A percentile compares a stretch with the other conserved stretches of the same genome.
Conservation (phyloP, 106 monocot species). For the Acorus gramineus region DNA sequence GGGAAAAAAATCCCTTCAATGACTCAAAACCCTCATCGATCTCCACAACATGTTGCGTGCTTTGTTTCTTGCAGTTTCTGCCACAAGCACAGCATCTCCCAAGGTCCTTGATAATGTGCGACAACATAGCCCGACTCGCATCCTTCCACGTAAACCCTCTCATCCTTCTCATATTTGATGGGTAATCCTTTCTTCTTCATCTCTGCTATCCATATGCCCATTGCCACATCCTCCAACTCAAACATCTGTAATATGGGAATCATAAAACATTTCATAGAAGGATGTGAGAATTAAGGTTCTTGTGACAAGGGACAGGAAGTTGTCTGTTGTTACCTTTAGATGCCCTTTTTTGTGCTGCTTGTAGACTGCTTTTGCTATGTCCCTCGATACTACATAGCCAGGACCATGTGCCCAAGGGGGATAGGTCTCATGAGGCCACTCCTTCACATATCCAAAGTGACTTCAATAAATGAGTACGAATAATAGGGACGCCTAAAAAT, state of each 20-base stretch:
- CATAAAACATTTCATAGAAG: not conserved
- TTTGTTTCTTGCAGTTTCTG: conserved; percentile 58
- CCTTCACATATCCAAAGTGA: conserved; percentile 26
- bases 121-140: conserved; percentile 73
- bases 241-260: conserved; percentile 53
- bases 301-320: too few relatives aligned
- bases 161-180: conserved; percentile 57
- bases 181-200: conserved; percentile 54
- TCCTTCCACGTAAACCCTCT: conserved; percentile 46
- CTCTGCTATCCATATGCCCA: conserved; percentile 86
- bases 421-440: conserved; percentile 80
- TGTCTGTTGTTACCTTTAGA: conserved; percentile 39
- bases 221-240: conserved; percentile 95
- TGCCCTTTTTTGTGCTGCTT: conserved; percentile 46
- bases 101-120: conserved; percentile 85
- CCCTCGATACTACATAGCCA: conserved; percentile 78
- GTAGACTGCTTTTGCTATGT: conserved; percentile 59
- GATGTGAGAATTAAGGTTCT: too few relatives aligned
- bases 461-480: too few relatives aligned
- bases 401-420: conserved; percentile 99
- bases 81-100: conserved; percentile 90
- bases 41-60: conserved; percentile 45
- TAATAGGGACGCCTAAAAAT: too few relatives aligned
- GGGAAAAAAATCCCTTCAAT: too few relatives aligned
- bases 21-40: not conserved